Evolutionary conservation across 2,329 filamentous ascomycete genomes (phyloP).

Genomic region (Pseudogymnoascus destructans): DNA sequence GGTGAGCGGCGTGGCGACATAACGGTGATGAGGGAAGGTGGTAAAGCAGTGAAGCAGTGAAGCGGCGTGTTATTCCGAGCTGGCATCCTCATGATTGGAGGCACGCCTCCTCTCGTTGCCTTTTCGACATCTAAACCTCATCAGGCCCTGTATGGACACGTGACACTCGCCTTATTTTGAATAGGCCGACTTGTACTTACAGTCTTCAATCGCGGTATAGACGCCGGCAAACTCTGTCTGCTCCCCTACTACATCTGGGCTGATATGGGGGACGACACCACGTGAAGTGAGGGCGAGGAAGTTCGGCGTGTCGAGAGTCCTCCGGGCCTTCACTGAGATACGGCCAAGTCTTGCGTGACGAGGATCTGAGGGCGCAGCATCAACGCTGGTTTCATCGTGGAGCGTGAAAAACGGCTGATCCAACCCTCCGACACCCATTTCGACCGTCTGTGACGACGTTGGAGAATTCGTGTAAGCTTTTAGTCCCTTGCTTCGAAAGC

Average conservation of each 20-base stretch:
- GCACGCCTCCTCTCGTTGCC: constrained; percentile 35
- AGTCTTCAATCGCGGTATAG: constrained; percentile 84
- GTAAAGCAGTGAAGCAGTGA: constrained; percentile 63
- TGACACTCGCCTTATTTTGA: background rate
- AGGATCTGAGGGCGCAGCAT: background rate
- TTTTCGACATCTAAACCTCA: constrained; percentile 46
- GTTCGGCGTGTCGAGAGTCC: constrained; percentile 66
- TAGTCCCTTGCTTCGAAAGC: constrained; percentile 1
- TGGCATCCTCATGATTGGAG: constrained; percentile 35
- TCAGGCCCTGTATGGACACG: background rate
- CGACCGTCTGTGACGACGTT: background rate
- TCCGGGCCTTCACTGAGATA: constrained; percentile 47
- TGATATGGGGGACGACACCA: constrained; percentile 75
- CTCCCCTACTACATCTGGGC: constrained; percentile 65
- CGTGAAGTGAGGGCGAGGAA: constrained; percentile 71
- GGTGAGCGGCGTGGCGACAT: constrained; percentile 68
- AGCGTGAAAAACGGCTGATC: constrained; percentile 4
- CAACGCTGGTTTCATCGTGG: background rate
- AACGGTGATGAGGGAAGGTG: constrained; percentile 51
- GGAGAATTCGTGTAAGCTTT: constrained; percentile 3
- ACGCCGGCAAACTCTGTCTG: constrained; percentile 53
- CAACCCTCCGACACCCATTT: background rate
- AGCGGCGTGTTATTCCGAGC: constrained; percentile 41
- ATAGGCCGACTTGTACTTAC: constrained; percentile 39
- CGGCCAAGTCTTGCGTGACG: constrained; percentile 19